These are phyloP conservation scores for Fusarium foetens DNA, from an alignment of 2,329 filamentous ascomycete genomes.

Conservation along the genomic window DNA sequence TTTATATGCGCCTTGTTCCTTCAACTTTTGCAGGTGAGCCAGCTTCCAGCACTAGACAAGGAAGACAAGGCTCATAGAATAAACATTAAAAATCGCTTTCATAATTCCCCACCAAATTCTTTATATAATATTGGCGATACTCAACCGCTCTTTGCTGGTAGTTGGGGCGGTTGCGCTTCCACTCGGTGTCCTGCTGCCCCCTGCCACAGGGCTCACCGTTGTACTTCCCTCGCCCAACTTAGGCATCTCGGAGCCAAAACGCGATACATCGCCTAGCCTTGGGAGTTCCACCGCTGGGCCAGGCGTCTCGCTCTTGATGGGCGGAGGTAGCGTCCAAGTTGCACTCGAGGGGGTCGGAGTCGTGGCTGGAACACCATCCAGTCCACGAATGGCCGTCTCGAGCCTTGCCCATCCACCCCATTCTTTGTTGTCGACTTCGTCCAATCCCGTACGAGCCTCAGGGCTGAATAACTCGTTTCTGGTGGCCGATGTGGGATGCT, in stretches of 20 bases:
- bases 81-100: constrained; percentile 39
- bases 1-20: constrained; percentile 23
- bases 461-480: constrained; percentile 56
- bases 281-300: constrained; percentile 43
- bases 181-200: constrained; percentile 37
- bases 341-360: constrained; percentile 48
- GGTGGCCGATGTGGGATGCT: constrained; percentile 34
- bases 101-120: not conserved
- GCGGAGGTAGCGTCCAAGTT: constrained; percentile 49
- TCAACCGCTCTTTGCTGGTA: constrained; percentile 50
- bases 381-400: constrained; percentile 58
- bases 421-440: constrained; percentile 67
- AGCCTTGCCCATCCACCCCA: constrained; percentile 87
- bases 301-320: constrained; percentile 51
- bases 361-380: constrained; percentile 42
- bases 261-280: constrained; percentile 46
- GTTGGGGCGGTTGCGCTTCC: constrained; percentile 22
- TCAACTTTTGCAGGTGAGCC: constrained; percentile 24
- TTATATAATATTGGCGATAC: constrained; percentile 59
- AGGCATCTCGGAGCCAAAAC: constrained; percentile 44
- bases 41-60: constrained; percentile 24
- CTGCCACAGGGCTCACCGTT: constrained; percentile 44
- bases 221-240: constrained; percentile 42
- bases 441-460: constrained; percentile 63
- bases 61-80: constrained; percentile 24